Evolutionary conservation across 176 grass and related monocot genomes (phyloP).

Genomic region (Guadua angustifolia): DNA sequence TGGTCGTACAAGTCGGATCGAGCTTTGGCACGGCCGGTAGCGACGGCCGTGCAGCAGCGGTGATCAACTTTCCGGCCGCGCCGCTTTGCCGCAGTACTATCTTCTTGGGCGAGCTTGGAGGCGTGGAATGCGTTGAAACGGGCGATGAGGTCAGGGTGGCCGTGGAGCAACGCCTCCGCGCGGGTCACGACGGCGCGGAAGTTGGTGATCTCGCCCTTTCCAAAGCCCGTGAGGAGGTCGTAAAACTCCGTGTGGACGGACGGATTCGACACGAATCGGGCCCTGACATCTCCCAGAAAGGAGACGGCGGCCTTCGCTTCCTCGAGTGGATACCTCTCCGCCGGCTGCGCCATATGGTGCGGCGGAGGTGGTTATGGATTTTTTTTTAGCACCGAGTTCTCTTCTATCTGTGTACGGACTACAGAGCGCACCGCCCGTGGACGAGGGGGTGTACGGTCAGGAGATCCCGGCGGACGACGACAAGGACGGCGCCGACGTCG

Average conservation of each 20-base stretch:
- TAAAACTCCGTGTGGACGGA: not conserved
- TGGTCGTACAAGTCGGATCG: too few species aligned
- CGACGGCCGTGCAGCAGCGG: not conserved
- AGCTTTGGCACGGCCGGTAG: too few species aligned
- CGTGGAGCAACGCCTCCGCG: not conserved
- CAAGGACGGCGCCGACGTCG: constrained; percentile 69
- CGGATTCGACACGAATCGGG: not conserved
- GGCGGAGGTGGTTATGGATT: not conserved
- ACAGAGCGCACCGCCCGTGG: constrained; percentile 44
- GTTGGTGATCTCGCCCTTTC: not conserved
- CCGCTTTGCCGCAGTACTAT: not conserved
- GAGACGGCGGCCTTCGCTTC: not conserved
- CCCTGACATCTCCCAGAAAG: not conserved
- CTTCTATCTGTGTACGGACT: too few species aligned
- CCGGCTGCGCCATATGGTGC: not conserved
- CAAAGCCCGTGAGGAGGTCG: not conserved
- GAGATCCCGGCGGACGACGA: constrained; percentile 79
- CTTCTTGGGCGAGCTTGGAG: not conserved
- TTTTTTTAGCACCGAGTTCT: too few species aligned
- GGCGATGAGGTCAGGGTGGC: too few species aligned
- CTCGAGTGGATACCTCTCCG: not conserved
- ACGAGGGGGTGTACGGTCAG: constrained; percentile 77
- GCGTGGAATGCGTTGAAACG: not conserved
- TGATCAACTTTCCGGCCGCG: not conserved
- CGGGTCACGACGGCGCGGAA: not conserved